Conservation (phyloP, 2,329 filamentous ascomycete species). For the Mollisia scopiformis region DNA sequence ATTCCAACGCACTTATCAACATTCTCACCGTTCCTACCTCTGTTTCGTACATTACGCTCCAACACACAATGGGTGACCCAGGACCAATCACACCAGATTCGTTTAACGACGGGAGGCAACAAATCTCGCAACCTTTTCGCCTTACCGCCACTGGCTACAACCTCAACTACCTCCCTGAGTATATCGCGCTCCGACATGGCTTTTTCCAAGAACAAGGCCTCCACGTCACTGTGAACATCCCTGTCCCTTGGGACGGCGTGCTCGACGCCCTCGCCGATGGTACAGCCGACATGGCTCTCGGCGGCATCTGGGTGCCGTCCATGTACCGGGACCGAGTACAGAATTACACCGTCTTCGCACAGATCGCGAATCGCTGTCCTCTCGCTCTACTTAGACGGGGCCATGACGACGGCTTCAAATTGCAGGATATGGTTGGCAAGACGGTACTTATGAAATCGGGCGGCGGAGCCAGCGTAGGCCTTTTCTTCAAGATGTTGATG, state of each 20-base stretch:
- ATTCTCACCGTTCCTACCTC: too few species aligned
- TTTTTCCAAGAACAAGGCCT: slow-evolving; percentile 37
- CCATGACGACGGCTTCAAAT: slow-evolving; percentile 3
- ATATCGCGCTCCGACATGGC: slow-evolving; percentile 36
- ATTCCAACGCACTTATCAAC: too few species aligned
- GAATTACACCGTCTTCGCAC: slow-evolving; percentile 11
- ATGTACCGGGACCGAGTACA: slow-evolving; percentile 10
- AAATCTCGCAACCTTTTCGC: slow-evolving; percentile 6
- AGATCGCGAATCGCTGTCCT: slow-evolving; percentile 12
- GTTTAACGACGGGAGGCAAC: too few species aligned
- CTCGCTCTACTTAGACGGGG: slow-evolving; percentile 7
- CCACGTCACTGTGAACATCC: slow-evolving; percentile 34
- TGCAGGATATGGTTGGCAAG: slow-evolving; percentile 5
- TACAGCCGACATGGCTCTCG: slow-evolving; percentile 9
- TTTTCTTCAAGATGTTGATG: slow-evolving; percentile 13
- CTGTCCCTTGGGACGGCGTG: slow-evolving; percentile 16
- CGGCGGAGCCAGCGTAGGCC: slow-evolving; percentile 10
- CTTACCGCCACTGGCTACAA: slow-evolving; percentile 13
- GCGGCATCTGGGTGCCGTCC: slow-evolving; percentile 12
- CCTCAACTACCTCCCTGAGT: slow-evolving; percentile 38
- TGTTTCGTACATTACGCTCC: too few species aligned
- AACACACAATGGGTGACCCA: too few species aligned
- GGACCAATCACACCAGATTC: too few species aligned
- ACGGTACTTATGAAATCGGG: slow-evolving; percentile 11
- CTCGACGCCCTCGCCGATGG: slow-evolving; percentile 10